phyloP scores from a whole-genome alignment of 495 filamentous ascomycete genomes.

The Terfezia boudieri region DNA sequence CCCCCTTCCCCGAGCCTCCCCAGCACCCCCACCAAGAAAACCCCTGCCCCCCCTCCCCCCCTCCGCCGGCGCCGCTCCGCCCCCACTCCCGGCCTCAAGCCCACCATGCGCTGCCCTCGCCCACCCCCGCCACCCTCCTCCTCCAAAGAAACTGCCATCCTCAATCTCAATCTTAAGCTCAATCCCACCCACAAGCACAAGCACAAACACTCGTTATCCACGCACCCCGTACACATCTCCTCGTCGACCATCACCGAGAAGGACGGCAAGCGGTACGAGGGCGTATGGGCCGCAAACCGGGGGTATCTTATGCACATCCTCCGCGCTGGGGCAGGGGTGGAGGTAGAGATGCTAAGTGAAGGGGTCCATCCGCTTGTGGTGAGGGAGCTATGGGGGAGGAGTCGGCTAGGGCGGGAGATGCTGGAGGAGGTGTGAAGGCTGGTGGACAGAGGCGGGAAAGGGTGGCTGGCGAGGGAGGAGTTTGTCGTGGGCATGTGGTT shows the following conservation, averaged over 20 bases:
- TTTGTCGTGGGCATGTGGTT: slow-evolving; percentile 95
- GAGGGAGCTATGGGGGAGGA: slow-evolving; percentile 68
- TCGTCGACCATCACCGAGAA: slow-evolving; percentile 46
- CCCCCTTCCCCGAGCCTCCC: slow-evolving; percentile 20
- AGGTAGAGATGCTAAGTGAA: slow-evolving; percentile 18
- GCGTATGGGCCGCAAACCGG: slow-evolving; percentile 84
- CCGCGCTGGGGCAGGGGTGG: neutral
- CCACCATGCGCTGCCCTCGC: slow-evolving; percentile 47
- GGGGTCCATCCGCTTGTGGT: slow-evolving; percentile 58
- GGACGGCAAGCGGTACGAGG: slow-evolving; percentile 82
- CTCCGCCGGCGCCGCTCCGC: slow-evolving; percentile 18
- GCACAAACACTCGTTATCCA: slow-evolving; percentile 57
- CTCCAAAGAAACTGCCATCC: slow-evolving; percentile 6
- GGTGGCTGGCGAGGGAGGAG: slow-evolving; percentile 48
- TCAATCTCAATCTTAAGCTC: no score
- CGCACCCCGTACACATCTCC: slow-evolving; percentile 66
- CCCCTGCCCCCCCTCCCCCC: neutral
- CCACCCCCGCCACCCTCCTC: slow-evolving; percentile 27
- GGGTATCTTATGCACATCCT: slow-evolving; percentile 28
- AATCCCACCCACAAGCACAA: slow-evolving; percentile 18
- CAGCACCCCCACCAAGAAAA: neutral
- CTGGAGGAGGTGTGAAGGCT: slow-evolving; percentile 70
- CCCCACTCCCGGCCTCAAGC: slow-evolving; percentile 27
- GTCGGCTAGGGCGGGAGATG: slow-evolving; percentile 40
- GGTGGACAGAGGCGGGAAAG: slow-evolving; percentile 42